phyloP scores from a whole-genome alignment of 768 basidiomycete species.

The Panaeolus papilionaceus region DNA sequence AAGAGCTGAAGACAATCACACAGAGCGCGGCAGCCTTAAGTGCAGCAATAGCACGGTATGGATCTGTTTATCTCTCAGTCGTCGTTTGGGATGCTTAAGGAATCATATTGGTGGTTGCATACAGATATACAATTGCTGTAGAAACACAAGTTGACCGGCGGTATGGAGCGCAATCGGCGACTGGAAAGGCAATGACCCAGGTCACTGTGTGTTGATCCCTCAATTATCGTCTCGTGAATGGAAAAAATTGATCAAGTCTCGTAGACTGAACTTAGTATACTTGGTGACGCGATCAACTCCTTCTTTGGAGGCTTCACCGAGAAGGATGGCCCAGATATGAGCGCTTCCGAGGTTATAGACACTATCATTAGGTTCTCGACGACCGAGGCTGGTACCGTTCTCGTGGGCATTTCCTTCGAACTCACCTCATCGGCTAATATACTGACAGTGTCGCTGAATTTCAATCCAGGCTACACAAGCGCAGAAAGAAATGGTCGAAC shows the following conservation, averaged over 20 bases:
- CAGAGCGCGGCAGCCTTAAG: neutral
- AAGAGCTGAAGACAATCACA: neutral
- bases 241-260: neutral
- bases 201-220: neutral
- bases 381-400: neutral
- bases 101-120: neutral
- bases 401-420: neutral
- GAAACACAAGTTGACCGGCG: neutral
- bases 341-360: constrained; percentile 2
- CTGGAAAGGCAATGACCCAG: neutral
- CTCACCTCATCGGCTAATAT: neutral
- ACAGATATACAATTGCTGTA: neutral
- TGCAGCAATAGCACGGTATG: neutral
- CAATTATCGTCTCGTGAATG: neutral
- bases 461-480: neutral
- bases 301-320: neutral
- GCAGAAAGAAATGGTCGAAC: neutral
- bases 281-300: neutral
- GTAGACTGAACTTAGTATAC: neutral
- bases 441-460: neutral
- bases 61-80: neutral
- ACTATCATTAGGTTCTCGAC: neutral
- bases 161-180: neutral
- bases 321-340: neutral
- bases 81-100: neutral